Evolutionary conservation across 2,329 filamentous ascomycete genomes (phyloP).

Genomic region (Fusarium austroafricanum): DNA sequence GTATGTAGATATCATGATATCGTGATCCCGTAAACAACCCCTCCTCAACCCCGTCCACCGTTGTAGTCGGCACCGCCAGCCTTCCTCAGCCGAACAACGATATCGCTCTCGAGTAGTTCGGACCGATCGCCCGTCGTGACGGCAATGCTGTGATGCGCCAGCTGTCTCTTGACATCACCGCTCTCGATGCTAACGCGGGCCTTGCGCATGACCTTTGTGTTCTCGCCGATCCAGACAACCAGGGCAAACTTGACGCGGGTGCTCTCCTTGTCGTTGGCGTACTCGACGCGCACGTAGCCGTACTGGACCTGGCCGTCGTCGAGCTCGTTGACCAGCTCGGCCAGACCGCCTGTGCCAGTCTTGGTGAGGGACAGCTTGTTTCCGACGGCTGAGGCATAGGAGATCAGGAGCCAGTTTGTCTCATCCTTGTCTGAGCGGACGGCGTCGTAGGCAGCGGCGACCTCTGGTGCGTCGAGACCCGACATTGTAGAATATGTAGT

Average conservation of each 20-base stretch:
- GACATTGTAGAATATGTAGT: slow-evolving; percentile 57
- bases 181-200: slow-evolving; percentile 75
- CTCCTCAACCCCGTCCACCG: slow-evolving; percentile 66
- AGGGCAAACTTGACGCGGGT: slow-evolving; percentile 76
- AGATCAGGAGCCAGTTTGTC: slow-evolving; percentile 75
- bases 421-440: slow-evolving; percentile 74
- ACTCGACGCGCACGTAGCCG: slow-evolving; percentile 73
- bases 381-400: slow-evolving; percentile 66
- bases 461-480: slow-evolving; percentile 67
- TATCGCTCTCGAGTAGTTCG: slow-evolving; percentile 71
- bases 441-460: slow-evolving; percentile 72
- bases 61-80: slow-evolving; percentile 79
- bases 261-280: slow-evolving; percentile 78
- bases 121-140: slow-evolving; percentile 70
- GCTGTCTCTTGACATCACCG: slow-evolving; percentile 71
- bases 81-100: slow-evolving; percentile 71
- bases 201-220: slow-evolving; percentile 76
- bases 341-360: slow-evolving; percentile 70
- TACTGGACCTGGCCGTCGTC: slow-evolving; percentile 73
- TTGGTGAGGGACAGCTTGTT: slow-evolving; percentile 66
- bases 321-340: slow-evolving; percentile 66
- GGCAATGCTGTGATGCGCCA: slow-evolving; percentile 73
- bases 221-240: slow-evolving; percentile 74
- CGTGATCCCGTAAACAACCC: background rate
- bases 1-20: background rate